Conservation (phyloP, 1,284 basidiomycete species). For the Pseudozyma sp. region DNA sequence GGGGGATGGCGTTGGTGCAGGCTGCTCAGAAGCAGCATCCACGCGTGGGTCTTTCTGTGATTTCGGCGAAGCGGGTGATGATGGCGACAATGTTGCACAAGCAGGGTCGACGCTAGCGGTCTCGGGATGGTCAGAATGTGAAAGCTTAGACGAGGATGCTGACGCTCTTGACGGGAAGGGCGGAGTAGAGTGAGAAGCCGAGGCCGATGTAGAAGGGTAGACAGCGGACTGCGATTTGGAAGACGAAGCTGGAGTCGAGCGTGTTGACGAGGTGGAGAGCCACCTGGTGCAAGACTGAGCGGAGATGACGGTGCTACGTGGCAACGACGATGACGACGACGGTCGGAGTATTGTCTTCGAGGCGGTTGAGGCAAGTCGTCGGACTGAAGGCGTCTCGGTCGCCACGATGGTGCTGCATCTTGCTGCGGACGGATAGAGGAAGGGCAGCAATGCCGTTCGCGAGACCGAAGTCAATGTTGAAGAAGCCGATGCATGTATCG, state of each 20-base stretch:
- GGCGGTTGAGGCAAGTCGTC: background rate
- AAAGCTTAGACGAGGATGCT: background rate
- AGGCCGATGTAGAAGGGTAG: constrained; percentile 9
- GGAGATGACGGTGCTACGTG: background rate
- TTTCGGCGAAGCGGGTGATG: constrained; percentile 52
- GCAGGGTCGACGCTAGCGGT: constrained; percentile 44
- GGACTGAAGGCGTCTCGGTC: constrained; percentile 1
- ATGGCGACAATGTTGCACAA: constrained; percentile 53
- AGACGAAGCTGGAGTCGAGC: constrained; percentile 18
- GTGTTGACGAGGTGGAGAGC: constrained; percentile 14
- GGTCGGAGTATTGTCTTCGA: constrained; percentile 7
- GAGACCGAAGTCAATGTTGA: constrained; percentile 12
- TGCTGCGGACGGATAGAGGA: constrained; percentile 32
- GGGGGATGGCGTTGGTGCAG: constrained; percentile 27
- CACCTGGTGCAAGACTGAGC: constrained; percentile 3
- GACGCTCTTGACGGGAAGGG: constrained; percentile 11
- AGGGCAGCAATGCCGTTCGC: constrained; percentile 28
- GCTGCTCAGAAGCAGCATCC: constrained; percentile 14
- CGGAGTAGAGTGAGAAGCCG: constrained; percentile 2
- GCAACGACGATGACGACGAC: constrained; percentile 22
- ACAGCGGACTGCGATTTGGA: constrained; percentile 12
- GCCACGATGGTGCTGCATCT: constrained; percentile 15
- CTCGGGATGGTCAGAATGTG: constrained; percentile 5
- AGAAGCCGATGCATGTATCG: constrained; percentile 18
- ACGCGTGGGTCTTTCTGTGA: constrained; percentile 49